These are phyloP conservation scores for Debaryomycetaceae sp. DNA, from an alignment of 1,139 yeast genomes.

Conservation along the genomic window DNA sequence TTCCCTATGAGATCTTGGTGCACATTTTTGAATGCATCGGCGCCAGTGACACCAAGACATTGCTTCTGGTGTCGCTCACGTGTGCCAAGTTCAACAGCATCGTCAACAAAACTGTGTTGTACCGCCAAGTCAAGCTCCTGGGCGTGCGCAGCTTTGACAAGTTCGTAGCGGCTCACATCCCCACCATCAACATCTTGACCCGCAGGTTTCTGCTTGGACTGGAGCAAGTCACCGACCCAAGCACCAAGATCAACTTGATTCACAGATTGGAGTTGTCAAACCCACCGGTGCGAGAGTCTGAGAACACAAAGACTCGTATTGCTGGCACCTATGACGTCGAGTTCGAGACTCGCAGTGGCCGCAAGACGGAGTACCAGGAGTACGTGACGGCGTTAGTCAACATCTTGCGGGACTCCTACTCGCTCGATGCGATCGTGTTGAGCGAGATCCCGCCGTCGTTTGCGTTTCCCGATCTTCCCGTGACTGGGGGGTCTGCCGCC, in stretches of 20 bases:
- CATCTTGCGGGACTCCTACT: conserved; percentile 29
- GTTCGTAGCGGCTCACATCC: conserved; percentile 29
- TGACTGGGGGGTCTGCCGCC: conserved; percentile 1
- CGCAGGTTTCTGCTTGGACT: conserved; percentile 12
- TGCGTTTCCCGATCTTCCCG: conserved; percentile 29
- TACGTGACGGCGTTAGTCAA: conserved; percentile 21
- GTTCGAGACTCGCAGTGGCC: conserved; percentile 15
- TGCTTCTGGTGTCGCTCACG: conserved; percentile 26
- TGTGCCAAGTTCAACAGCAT: conserved; percentile 35
- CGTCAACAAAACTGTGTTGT: conserved; percentile 33
- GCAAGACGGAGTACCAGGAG: conserved; percentile 20
- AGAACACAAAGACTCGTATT: conserved; percentile 25
- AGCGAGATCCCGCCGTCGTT: conserved; percentile 50
- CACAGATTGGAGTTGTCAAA: conserved; percentile 24
- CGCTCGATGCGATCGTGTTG: conserved; percentile 25
- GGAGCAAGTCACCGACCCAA: conserved; percentile 20
- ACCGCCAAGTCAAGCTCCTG: conserved; percentile 26
- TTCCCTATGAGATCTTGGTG: conserved; percentile 40
- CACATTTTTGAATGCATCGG: conserved; percentile 26
- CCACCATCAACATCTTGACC: conserved; percentile 13
- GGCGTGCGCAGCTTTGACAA: conserved; percentile 22
- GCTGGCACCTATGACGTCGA: conserved; percentile 39
- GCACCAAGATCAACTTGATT: conserved; percentile 30
- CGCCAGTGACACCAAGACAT: conserved; percentile 13
- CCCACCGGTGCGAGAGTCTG: conserved; percentile 28